phyloP scores from a whole-genome alignment of 768 basidiomycete species.

The Pulveroboletus sp. region DNA sequence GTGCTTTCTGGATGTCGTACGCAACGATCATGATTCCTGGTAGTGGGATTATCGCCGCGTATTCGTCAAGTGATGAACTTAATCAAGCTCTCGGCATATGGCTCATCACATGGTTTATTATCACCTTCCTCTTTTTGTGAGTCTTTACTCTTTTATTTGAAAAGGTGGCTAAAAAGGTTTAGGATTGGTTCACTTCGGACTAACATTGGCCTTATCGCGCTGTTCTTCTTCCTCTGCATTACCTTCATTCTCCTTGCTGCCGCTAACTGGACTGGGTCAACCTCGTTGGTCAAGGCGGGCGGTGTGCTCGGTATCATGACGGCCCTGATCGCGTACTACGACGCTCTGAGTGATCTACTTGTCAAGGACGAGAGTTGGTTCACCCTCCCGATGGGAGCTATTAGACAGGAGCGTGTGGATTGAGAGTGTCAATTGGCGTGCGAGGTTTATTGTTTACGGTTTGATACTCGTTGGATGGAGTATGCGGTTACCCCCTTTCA shows the following conservation, averaged over 20 bases:
- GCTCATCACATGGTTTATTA: slow-evolving; percentile 67
- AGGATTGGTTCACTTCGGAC: slow-evolving; percentile 50
- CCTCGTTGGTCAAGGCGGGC: slow-evolving; percentile 34
- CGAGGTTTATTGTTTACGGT: slow-evolving; percentile 1
- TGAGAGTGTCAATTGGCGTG: not conserved
- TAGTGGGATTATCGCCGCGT: slow-evolving; percentile 58
- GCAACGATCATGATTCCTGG: slow-evolving; percentile 69
- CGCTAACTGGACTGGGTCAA: slow-evolving; percentile 34
- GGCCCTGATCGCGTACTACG: slow-evolving; percentile 46
- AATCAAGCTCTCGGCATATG: slow-evolving; percentile 67
- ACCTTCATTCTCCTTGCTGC: slow-evolving; percentile 49
- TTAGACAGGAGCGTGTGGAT: slow-evolving; percentile 9
- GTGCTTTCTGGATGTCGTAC: slow-evolving; percentile 87
- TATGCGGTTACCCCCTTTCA: not conserved
- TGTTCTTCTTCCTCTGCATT: slow-evolving; percentile 51
- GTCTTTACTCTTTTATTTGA: slow-evolving; percentile 25
- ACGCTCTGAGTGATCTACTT: slow-evolving; percentile 41
- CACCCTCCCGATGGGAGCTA: slow-evolving; percentile 37
- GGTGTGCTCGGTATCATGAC: slow-evolving; percentile 46
- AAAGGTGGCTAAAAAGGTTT: not conserved
- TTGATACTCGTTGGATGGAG: slow-evolving; percentile 1
- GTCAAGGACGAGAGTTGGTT: slow-evolving; percentile 37
- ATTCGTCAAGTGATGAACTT: slow-evolving; percentile 38
- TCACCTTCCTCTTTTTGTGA: slow-evolving; percentile 68
- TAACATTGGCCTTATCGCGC: slow-evolving; percentile 44